Evolutionary conservation across 2,329 filamentous ascomycete genomes (phyloP), one percentile per base, ranked within the genome.

Genomic region (Cytospora paraplurivora): DNA sequence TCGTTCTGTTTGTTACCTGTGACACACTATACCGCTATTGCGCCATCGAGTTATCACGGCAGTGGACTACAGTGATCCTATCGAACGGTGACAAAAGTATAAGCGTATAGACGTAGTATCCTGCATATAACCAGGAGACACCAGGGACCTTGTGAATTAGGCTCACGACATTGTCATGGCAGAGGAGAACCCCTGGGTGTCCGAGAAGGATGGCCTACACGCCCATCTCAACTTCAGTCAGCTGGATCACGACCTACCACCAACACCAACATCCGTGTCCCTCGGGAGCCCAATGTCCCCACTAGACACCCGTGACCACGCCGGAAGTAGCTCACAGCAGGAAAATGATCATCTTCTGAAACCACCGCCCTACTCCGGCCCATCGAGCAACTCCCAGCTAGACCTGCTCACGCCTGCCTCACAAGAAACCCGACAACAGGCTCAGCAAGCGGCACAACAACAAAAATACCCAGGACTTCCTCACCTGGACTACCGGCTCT

Each of bases 401-500:
- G 59, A 62, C 56, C 64, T 49, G 27, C 33, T 32, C 51, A 34
- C 41, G 37, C 37, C 49, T 49, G 56, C 41, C 41, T 54, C 38
- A 27, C 62, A 50, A 50, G 61, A 41, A 3, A 27, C 2, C 4
- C 53, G 62, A 32, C 27, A 49, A n/a, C 56, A 65, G 17, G 53
- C 32, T 56, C 65, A 47, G 34, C 55, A 41, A 41, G 59, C 65
- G 27, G 73, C 68, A 21, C 73, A 71, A 13, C 71, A 72, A 4
- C 75, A 76, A 50, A 74, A 72, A 33, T 81, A 82, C 66, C 77
- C 79, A 1, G 82, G 81, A 7, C 76, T 84, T 7, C 81, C 81
- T 1, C 70, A 70, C 27, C 69, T 84, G 17, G 80, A 84, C 71
- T 83, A 84, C 71, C 76, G 77, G n/a, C 76, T 81, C 19, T 86